A percentile compares a stretch with the other conserved stretches of the same genome.
These are phyloP conservation scores for Herpotrichia juniperi DNA, from an alignment of 2,329 filamentous ascomycete genomes.

Conservation along the genomic window DNA sequence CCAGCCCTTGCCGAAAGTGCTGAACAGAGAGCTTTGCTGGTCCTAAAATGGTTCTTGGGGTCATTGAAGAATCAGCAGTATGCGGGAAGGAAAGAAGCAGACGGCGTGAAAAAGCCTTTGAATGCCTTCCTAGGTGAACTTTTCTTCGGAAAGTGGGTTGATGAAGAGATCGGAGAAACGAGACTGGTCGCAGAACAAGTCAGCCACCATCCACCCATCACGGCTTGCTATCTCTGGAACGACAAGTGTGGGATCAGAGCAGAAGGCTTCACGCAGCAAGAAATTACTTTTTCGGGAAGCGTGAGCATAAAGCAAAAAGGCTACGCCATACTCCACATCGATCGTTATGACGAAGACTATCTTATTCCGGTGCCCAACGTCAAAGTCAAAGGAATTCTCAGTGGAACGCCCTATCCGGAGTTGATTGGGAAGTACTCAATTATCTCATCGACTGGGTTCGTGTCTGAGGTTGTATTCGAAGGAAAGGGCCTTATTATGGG, in stretches of 20 bases:
- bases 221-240: constrained; percentile 56
- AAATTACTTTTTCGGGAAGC: constrained; percentile 53
- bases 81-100: constrained; percentile 48
- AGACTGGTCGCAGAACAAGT: constrained; percentile 51
- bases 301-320: constrained; percentile 56
- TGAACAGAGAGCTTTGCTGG: constrained; percentile 50
- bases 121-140: constrained; percentile 59
- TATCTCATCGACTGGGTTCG: constrained; percentile 48
- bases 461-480: constrained; percentile 51
- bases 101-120: constrained; percentile 58
- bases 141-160: constrained; percentile 47
- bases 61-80: constrained; percentile 57
- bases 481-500: constrained; percentile 51
- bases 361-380: constrained; percentile 53
- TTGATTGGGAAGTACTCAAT: constrained; percentile 49
- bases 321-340: constrained; percentile 52
- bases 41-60: constrained; percentile 57
- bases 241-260: constrained; percentile 50
- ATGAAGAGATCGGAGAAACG: constrained; percentile 46
- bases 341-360: constrained; percentile 53
- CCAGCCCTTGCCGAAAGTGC: constrained; percentile 50
- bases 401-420: constrained; percentile 54
- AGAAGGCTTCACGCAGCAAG: constrained; percentile 54
- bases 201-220: constrained; percentile 54
- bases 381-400: constrained; percentile 53